These are phyloP conservation scores for Clavispora santaluciae DNA, from an alignment of 805 yeast genomes.

Conservation along the genomic window DNA sequence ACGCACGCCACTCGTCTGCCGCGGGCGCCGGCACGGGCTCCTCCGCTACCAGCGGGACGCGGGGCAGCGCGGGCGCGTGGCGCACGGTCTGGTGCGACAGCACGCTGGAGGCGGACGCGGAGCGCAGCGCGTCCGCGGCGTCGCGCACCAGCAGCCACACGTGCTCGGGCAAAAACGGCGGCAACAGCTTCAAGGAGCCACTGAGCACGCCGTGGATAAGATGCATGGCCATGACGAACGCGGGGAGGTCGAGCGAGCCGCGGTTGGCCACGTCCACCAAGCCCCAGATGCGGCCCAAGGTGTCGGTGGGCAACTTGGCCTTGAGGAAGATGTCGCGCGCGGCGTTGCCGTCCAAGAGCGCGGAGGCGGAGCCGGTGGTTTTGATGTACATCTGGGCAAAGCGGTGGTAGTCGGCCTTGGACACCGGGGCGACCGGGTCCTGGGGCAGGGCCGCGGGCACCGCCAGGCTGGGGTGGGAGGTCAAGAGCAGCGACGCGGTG, in stretches of 20 bases:
- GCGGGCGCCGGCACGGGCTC: slow-evolving; percentile 12
- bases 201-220: slow-evolving; percentile 77
- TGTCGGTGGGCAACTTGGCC: slow-evolving; percentile 75
- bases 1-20: slow-evolving; percentile 59
- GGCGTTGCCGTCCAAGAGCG: slow-evolving; percentile 63
- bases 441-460: slow-evolving; percentile 28
- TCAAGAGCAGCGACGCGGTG: slow-evolving; percentile 38
- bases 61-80: slow-evolving; percentile 15
- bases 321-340: slow-evolving; percentile 86
- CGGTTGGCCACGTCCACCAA: slow-evolving; percentile 71
- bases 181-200: slow-evolving; percentile 57
- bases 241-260: slow-evolving; percentile 69
- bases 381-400: slow-evolving; percentile 72
- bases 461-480: slow-evolving; percentile 33
- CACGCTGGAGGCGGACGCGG: slow-evolving; percentile 27
- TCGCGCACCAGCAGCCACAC: slow-evolving; percentile 34
- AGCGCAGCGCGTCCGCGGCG: slow-evolving; percentile 32
- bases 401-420: slow-evolving; percentile 53
- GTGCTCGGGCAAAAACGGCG: slow-evolving; percentile 37
- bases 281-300: slow-evolving; percentile 84
- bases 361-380: slow-evolving; percentile 50
- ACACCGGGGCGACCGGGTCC: slow-evolving; percentile 33
- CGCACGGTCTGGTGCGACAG: slow-evolving; percentile 32
- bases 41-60: slow-evolving; percentile 2
- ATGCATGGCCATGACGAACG: slow-evolving; percentile 92